Conservation (phyloP, 371 early-diverging fungal genomes). For the Mortierella sp. region DNA sequence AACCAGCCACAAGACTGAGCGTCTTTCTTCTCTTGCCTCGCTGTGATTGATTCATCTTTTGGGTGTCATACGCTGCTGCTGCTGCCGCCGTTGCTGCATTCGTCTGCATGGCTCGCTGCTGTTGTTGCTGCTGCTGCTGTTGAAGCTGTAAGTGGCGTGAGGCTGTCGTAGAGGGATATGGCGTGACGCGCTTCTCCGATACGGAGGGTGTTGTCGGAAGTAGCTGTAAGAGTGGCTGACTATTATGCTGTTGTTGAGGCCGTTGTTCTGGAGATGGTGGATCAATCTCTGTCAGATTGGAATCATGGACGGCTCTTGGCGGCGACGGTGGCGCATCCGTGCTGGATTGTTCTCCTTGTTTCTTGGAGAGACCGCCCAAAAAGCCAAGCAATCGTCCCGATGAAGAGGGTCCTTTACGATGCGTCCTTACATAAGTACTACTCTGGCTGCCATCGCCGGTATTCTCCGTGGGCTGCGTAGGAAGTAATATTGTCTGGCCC, state of each 20-base stretch:
- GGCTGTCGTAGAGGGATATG: slow-evolving; percentile 6
- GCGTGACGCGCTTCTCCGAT: slow-evolving; percentile 10
- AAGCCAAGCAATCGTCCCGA: slow-evolving; percentile 44
- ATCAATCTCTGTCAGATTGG: slow-evolving; percentile 27
- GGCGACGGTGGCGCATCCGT: background rate
- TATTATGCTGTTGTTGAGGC: background rate
- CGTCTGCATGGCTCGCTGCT: slow-evolving; percentile 1
- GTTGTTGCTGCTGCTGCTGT: slow-evolving; percentile 8
- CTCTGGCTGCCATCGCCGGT: background rate
- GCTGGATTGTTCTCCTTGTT: slow-evolving; percentile 16
- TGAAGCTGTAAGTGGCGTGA: slow-evolving; percentile 10
- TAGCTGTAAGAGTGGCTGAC: slow-evolving; percentile 3
- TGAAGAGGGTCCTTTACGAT: slow-evolving; percentile 31
- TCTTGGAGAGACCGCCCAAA: slow-evolving; percentile 40
- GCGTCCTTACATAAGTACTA: slow-evolving; percentile 17
- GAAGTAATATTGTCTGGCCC: background rate
- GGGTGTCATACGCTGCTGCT: slow-evolving; percentile 15
- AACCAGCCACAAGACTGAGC: slow-evolving; percentile 60
- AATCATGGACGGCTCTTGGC: slow-evolving; percentile 6
- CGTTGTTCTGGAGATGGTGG: background rate
- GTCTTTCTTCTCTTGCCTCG: slow-evolving; percentile 68
- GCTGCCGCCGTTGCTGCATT: slow-evolving; percentile 8
- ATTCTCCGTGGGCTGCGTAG: background rate
- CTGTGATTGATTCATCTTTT: slow-evolving; percentile 32
- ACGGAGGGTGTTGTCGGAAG: slow-evolving; percentile 6